Conservation (phyloP, 2,329 filamentous ascomycete genomes). For the Aspergillus bombycis region DNA sequence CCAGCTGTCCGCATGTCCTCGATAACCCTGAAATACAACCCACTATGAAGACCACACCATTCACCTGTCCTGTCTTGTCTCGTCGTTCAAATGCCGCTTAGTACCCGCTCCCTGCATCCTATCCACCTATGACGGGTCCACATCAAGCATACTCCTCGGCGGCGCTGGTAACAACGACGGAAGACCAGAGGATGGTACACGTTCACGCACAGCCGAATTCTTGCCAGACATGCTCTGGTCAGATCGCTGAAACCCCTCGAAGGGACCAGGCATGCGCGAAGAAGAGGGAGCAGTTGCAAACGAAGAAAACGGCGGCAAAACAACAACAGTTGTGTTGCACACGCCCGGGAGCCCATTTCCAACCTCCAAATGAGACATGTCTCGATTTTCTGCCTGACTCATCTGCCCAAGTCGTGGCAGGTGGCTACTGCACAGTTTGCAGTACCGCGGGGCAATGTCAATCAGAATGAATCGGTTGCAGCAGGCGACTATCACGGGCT, state of each 20-base stretch:
- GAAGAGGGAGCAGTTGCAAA: neutral
- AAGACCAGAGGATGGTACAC: neutral
- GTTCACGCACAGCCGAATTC: neutral
- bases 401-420: neutral
- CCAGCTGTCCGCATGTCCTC: neutral
- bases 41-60: neutral
- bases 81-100: neutral
- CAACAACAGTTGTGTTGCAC: neutral
- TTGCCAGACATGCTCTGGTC: neutral
- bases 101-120: neutral
- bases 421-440: neutral
- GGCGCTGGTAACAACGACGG: neutral
- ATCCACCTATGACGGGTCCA: neutral
- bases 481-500: slow-evolving; percentile 20
- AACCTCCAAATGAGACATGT: neutral
- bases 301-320: neutral
- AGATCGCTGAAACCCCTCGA: neutral
- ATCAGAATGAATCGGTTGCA: neutral
- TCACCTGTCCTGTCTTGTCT: neutral
- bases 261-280: neutral
- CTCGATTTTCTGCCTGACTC: neutral
- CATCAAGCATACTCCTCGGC: neutral
- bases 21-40: neutral
- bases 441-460: slow-evolving; percentile 8
- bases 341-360: neutral